These are phyloP conservation scores for Coleophoma crateriformis DNA, from an alignment of 2,329 filamentous ascomycete genomes.

Conservation along the genomic window DNA sequence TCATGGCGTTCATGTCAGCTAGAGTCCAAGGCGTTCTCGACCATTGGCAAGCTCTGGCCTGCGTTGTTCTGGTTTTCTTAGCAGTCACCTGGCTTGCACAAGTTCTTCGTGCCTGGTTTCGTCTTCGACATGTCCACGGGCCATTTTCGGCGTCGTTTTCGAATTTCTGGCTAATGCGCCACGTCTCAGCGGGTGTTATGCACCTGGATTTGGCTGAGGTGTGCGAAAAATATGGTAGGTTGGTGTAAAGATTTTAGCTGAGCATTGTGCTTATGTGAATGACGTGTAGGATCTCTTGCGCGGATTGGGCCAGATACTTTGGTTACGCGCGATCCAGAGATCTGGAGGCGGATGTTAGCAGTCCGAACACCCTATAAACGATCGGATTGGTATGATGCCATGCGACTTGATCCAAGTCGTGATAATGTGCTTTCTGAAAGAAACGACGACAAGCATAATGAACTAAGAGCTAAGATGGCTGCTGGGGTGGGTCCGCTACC, in stretches of 20 bases:
- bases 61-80: neutral
- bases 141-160: neutral
- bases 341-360: slow-evolving; percentile 30
- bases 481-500: slow-evolving; percentile 42
- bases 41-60: neutral
- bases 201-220: slow-evolving; percentile 1
- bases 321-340: slow-evolving; percentile 31
- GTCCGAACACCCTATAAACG: slow-evolving; percentile 32
- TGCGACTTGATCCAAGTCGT: slow-evolving; percentile 45
- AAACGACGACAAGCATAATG: slow-evolving; percentile 37
- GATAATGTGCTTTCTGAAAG: slow-evolving; percentile 47
- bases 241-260: neutral
- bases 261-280: neutral
- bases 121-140: slow-evolving; percentile 1
- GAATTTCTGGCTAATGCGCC: slow-evolving; percentile 1
- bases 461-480: slow-evolving; percentile 41
- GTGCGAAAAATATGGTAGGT: slow-evolving; percentile 1
- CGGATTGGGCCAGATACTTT: slow-evolving; percentile 36
- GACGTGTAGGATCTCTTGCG: slow-evolving; percentile 19
- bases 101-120: neutral
- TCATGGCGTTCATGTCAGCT: no score
- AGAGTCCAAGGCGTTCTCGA: no score
- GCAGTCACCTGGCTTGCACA: neutral
- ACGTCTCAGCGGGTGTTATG: slow-evolving; percentile 1
- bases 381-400: slow-evolving; percentile 39